phyloP scores from a whole-genome alignment of 768 basidiomycete genomes.

The Mycena floridula region DNA sequence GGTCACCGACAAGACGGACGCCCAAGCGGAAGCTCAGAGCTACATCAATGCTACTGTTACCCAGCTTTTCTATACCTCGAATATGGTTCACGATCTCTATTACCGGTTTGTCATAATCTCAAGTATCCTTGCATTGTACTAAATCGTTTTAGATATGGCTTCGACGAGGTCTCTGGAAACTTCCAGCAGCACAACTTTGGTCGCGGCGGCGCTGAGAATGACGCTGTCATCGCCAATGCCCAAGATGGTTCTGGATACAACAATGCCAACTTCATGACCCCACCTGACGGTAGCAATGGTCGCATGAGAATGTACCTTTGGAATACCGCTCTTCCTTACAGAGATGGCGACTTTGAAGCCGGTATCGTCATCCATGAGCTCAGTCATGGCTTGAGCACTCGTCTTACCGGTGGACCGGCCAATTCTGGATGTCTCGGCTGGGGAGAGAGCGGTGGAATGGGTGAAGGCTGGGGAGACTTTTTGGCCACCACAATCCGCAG shows the following conservation, averaged over 20 bases:
- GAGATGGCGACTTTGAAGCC: slow-evolving; percentile 94
- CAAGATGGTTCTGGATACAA: slow-evolving; percentile 94
- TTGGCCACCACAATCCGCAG: slow-evolving; percentile 85
- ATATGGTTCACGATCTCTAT: slow-evolving; percentile 77
- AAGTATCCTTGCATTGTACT: neutral
- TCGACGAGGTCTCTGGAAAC: slow-evolving; percentile 88
- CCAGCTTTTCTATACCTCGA: slow-evolving; percentile 85
- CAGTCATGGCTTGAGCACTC: slow-evolving; percentile 86
- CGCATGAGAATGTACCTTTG: slow-evolving; percentile 97
- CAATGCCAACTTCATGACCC: slow-evolving; percentile 89
- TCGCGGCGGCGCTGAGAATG: slow-evolving; percentile 78
- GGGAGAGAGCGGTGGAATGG: slow-evolving; percentile 97
- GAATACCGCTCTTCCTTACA: slow-evolving; percentile 85
- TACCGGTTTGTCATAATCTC: slow-evolving; percentile 42
- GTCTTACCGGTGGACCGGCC: slow-evolving; percentile 88
- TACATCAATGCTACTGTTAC: slow-evolving; percentile 86
- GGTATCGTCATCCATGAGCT: slow-evolving; percentile 95
- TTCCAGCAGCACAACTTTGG: slow-evolving; percentile 99
- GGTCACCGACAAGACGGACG: slow-evolving; percentile 45
- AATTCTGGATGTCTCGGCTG: slow-evolving; percentile 93
- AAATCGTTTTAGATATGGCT: slow-evolving; percentile 64
- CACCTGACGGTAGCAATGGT: slow-evolving; percentile 79
- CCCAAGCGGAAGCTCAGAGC: slow-evolving; percentile 63
- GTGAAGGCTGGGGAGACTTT: slow-evolving; percentile 96
- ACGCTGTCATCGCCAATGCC: slow-evolving; percentile 91